Evolutionary conservation across 768 basidiomycete genomes (phyloP).

Genomic region (Leccinum subgranulosum): DNA sequence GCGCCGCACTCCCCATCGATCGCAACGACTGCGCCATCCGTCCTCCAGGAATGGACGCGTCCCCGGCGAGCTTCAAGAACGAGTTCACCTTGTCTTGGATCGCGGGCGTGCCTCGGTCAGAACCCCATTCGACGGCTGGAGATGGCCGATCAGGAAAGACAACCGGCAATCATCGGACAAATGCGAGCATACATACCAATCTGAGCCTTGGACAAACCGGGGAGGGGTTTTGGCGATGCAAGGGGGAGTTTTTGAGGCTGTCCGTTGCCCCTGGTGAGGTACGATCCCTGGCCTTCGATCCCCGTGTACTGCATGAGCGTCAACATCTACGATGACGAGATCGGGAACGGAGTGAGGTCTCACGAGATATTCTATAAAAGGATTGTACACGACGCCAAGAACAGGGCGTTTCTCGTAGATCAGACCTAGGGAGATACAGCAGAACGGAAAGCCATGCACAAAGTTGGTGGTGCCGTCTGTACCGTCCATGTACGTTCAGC

Average conservation of each 20-base stretch:
- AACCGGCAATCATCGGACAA: neutral
- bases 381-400: constrained; percentile 91
- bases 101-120: constrained; percentile 57
- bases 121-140: constrained; percentile 85
- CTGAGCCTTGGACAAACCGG: constrained; percentile 67
- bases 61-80: constrained; percentile 73
- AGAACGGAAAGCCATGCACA: constrained; percentile 81
- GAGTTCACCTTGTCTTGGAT: constrained; percentile 61
- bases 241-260: constrained; percentile 64
- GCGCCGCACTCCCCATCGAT: constrained; percentile 78
- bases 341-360: neutral
- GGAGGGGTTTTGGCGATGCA: constrained; percentile 56
- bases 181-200: constrained; percentile 44
- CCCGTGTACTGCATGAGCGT: constrained; percentile 61
- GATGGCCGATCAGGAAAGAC: constrained; percentile 1
- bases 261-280: constrained; percentile 50
- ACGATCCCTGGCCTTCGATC: constrained; percentile 76
- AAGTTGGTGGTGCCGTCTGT: constrained; percentile 89
- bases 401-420: constrained; percentile 79
- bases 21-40: constrained; percentile 84
- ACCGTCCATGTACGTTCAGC: neutral
- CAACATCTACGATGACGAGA: neutral
- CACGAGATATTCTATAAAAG: constrained; percentile 83
- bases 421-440: constrained; percentile 88
- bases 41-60: constrained; percentile 64